Conservation (phyloP, 2,329 filamentous ascomycete species). For the Fusarium penzigii region DNA sequence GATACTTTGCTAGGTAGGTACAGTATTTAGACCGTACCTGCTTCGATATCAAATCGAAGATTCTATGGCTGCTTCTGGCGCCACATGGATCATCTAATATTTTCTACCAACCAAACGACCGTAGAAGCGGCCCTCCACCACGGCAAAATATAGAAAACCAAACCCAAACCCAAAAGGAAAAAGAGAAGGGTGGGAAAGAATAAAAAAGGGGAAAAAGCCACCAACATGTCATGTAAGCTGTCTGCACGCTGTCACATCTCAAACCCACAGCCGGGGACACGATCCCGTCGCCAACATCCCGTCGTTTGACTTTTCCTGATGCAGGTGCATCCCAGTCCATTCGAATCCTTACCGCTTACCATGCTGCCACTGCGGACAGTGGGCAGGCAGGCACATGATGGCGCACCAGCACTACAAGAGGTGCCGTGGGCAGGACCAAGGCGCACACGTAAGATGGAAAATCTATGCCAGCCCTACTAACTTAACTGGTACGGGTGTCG, state of each 20-base stretch:
- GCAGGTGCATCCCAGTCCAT: neutral
- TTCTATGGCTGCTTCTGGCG: constrained; percentile 23
- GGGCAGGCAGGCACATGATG: too few relatives aligned
- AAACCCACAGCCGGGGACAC: constrained; percentile 5
- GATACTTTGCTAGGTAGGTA: neutral
- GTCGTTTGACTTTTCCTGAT: neutral
- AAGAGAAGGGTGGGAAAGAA: too few relatives aligned
- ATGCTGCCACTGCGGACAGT: too few relatives aligned
- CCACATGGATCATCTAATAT: constrained; percentile 2
- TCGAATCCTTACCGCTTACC: neutral
- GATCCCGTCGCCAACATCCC: neutral
- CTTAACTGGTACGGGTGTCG: neutral
- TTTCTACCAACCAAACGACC: neutral
- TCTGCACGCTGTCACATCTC: constrained; percentile 12
- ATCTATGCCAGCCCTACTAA: neutral
- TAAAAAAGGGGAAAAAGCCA: neutral
- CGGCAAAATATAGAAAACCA: too few relatives aligned
- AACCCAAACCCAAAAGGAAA: constrained; percentile 12
- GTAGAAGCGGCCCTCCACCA: neutral
- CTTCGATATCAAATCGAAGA: constrained; percentile 20
- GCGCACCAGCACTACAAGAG: too few relatives aligned
- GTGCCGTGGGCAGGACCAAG: neutral
- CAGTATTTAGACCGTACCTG: too few relatives aligned
- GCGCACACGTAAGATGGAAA: neutral
- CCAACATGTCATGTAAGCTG: constrained; percentile 5